Base-by-base conservation (phyloP, 257 asterid species). In the Jacaranda copaia region DNA sequence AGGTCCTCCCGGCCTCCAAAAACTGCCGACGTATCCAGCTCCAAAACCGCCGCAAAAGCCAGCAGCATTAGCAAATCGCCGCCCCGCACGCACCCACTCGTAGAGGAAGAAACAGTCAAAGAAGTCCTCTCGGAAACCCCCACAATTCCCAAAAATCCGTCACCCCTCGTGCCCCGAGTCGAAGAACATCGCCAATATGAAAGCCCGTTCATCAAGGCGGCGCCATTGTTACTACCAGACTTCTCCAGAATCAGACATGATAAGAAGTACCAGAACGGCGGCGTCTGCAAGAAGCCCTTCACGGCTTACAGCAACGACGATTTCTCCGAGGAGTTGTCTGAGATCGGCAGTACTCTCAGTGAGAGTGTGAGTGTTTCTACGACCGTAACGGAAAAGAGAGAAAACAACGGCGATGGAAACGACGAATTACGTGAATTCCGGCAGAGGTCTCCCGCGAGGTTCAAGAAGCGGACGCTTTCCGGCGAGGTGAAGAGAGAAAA, bases 121-220 rank as follows among this genome's bases (percentile, higher is more conserved):
- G 96, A 93, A 70, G 91, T 93, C 11, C 87, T 93, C 52, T 85
- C 96, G 0, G 98, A 91, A 77, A 87, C 91, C 56, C 91, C 87
- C 51, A 25, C 84, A 0, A 4, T 69, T 5, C 84, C 89, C 38
- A 86, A 63, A 62, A 63, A 12, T 55, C 84, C 72, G 5, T 38
- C 80, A 12, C 59, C 48, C 40, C 16, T 0, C 57, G 8, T 38
- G 55, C 68, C 61, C 40, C 65, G 70, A 68, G 19, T 10, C 9
- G 71, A 46, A 39, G 61, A 49, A 9, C 60, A 48, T 58, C 81
- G 75, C 73, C 68, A 12, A 11, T 36, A 4, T 9, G 81, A 76
- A 25, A 82, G 82, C 79, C 87, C 81, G 12, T 82, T 88, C 78
- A 81, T 82, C 57, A 84, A 76, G 51, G 5, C 85, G 19, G 84